These are phyloP conservation scores for Fusarium sp. DNA, from an alignment of 2,329 filamentous ascomycete genomes.

Conservation along the genomic window DNA sequence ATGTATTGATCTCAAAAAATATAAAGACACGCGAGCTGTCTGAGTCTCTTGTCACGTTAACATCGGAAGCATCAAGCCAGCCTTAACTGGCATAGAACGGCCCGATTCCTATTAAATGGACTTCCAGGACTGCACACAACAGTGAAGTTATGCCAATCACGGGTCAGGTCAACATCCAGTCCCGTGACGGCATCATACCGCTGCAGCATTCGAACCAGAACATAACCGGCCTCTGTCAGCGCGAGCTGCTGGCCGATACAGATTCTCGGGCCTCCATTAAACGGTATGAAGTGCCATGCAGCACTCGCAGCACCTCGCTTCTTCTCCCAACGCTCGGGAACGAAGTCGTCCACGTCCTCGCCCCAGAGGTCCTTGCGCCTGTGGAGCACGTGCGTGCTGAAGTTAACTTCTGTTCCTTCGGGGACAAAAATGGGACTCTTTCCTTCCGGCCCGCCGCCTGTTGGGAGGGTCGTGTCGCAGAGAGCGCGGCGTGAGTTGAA, in stretches of 20 bases:
- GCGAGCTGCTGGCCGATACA: background rate
- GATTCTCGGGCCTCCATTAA: background rate
- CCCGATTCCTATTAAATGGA: background rate
- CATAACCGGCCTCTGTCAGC: background rate
- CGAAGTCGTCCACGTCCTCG: background rate
- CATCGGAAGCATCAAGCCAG: background rate
- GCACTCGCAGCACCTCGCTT: background rate
- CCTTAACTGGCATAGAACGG: background rate
- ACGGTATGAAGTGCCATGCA: background rate
- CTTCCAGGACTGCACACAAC: background rate
- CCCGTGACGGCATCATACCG: background rate
- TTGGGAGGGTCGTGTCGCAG: background rate
- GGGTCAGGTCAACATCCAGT: background rate
- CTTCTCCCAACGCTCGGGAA: background rate
- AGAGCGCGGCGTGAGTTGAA: background rate
- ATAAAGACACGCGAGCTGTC: too few relatives aligned
- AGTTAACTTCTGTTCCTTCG: background rate
- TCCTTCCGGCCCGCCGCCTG: background rate
- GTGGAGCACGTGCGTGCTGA: background rate
- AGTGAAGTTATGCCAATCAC: background rate
- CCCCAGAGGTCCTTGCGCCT: background rate
- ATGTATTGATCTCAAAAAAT: too few relatives aligned
- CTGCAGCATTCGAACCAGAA: background rate
- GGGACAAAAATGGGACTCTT: background rate
- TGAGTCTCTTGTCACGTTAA: too few relatives aligned